phyloP scores from a whole-genome alignment of 805 yeast genomes.

The Zygosaccharomyces bisporus region DNA sequence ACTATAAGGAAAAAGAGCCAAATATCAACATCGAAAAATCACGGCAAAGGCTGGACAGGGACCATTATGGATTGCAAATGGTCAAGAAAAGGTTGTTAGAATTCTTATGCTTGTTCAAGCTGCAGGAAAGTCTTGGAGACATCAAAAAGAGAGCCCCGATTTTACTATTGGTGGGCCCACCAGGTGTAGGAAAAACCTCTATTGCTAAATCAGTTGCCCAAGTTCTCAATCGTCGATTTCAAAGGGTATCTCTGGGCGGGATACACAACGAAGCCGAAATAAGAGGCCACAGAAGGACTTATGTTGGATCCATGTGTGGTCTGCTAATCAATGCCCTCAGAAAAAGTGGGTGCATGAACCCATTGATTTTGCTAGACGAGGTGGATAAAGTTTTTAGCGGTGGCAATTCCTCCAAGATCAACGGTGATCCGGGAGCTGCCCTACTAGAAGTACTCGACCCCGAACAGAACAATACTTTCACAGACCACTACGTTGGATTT shows the following conservation, averaged over 20 bases:
- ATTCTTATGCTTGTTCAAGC: conserved; percentile 71
- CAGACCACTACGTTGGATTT: conserved; percentile 81
- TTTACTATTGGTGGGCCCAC: conserved; percentile 81
- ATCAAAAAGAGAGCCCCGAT: conserved; percentile 52
- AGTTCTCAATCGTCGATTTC: conserved; percentile 69
- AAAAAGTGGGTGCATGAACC: conserved; percentile 73
- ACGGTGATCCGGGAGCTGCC: conserved; percentile 91
- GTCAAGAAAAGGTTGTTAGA: conserved; percentile 75
- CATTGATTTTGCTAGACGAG: conserved; percentile 79
- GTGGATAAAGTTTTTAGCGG: conserved; percentile 65
- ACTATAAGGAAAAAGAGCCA: conserved; percentile 25
- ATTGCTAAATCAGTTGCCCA: conserved; percentile 77
- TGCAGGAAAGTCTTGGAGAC: conserved; percentile 34
- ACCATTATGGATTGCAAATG: conserved; percentile 70
- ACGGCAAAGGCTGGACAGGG: conserved; percentile 57
- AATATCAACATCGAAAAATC: conserved; percentile 50
- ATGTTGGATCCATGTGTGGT: conserved; percentile 92
- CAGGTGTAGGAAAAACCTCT: conserved; percentile 91
- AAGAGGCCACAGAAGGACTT: conserved; percentile 86
- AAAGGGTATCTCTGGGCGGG: conserved; percentile 82
- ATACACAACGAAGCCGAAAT: conserved; percentile 85
- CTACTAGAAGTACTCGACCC: conserved; percentile 85
- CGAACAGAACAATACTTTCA: conserved; percentile 73
- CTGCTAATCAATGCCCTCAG: conserved; percentile 70
- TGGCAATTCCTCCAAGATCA: conserved; percentile 36